phyloP scores from a whole-genome alignment of 2,329 filamentous ascomycete species.

The Juglanconis oblonga region DNA sequence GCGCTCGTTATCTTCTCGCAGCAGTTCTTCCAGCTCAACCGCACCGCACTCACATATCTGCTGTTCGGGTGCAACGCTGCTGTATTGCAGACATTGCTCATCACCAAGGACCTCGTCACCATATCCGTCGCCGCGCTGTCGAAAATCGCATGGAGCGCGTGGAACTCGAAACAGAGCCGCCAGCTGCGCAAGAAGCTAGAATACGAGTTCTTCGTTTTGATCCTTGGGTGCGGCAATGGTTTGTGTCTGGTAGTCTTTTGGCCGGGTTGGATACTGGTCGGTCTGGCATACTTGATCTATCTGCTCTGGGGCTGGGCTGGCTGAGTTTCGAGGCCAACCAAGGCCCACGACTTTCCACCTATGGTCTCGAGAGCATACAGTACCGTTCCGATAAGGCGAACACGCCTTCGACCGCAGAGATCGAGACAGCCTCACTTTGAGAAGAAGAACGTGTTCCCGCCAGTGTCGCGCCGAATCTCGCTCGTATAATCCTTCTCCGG shows the following conservation, averaged over 20 bases:
- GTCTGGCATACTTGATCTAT: conserved; percentile 31
- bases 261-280: conserved; percentile 54
- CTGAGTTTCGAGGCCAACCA: conserved; percentile 3
- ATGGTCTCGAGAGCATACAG: neutral
- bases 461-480: conserved; percentile 75
- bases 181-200: conserved; percentile 45
- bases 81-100: conserved; percentile 26
- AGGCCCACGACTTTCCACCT: neutral
- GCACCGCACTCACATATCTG: conserved; percentile 16
- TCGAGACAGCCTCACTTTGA: conserved; percentile 36
- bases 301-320: conserved; percentile 28
- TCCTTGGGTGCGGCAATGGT: conserved; percentile 48
- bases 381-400: too few species aligned
- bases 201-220: conserved; percentile 49
- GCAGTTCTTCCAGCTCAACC: conserved; percentile 9
- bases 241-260: conserved; percentile 52
- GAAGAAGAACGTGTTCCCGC: conserved; percentile 94
- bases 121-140: conserved; percentile 4
- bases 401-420: neutral
- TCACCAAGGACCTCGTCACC: conserved; percentile 23
- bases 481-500: conserved; percentile 80
- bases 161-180: conserved; percentile 35
- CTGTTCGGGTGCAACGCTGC: conserved; percentile 28
- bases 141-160: conserved; percentile 28
- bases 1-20: conserved; percentile 2